Conservation (phyloP, 306 rosid species). For the Prunus persica region Prunus_persica_NCBIv2 NC_034013.1:15435001-15435500, state of each 20-base stretch:
- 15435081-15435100: slow-evolving; percentile 44
- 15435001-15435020: slow-evolving; percentile 63
- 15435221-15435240: slow-evolving; percentile 31
- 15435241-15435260: slow-evolving; percentile 41
- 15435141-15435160: slow-evolving; percentile 22
- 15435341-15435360: slow-evolving; percentile 92
- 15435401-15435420: slow-evolving; percentile 77
- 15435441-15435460: slow-evolving; percentile 52
- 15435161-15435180: slow-evolving; percentile 23
- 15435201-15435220: slow-evolving; percentile 40
- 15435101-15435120: slow-evolving; percentile 53
- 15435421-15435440: slow-evolving; percentile 84
- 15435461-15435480: slow-evolving; percentile 77
- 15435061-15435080: slow-evolving; percentile 26
- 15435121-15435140: slow-evolving; percentile 57
- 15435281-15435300: slow-evolving; percentile 62
- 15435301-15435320: slow-evolving; percentile 58
- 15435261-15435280: slow-evolving; percentile 28
- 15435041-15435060: slow-evolving; percentile 30
- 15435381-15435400: slow-evolving; percentile 65
- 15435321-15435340: slow-evolving; percentile 83
- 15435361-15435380: slow-evolving; percentile 55
- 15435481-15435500: slow-evolving; percentile 82
- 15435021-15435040: slow-evolving; percentile 43
- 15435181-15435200: slow-evolving; percentile 44